Evolutionary conservation across 208 protist species (phyloP), one percentile per base, ranked within the genome.

Genomic region (Baffinella frigidus): DNA sequence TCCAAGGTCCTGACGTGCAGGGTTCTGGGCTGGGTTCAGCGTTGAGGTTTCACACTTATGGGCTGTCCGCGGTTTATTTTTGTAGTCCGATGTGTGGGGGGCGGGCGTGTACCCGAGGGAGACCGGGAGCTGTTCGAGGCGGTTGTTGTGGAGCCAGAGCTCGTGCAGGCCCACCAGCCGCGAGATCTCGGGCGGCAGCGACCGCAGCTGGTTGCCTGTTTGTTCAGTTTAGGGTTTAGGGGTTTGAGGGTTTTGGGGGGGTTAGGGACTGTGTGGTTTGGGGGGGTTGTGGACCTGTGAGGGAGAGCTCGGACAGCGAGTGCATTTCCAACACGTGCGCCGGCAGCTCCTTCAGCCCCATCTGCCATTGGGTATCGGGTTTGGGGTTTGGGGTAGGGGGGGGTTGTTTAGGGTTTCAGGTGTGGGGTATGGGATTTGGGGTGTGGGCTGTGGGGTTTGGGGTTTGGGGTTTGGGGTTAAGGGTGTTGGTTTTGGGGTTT

Each of bases 101-200:
- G n/a, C n/a, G n/a, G n/a, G n/a, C n/a, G n/a, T n/a, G 41, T 39
- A 68, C 39, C 89, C 68, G 30, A 92, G 45, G 38, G 24, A 11
- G 9, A 81, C 72, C 24, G 89, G 89, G 64, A 92, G 48, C 14
- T 20, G 14, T 44, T 92, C 89, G 10, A 92, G 38, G 17, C 61
- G 43, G 44, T 92, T 92, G 68, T 92, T 92, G 33, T 92, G 89
- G 0, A 92, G 72, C 89, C 89, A 92, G 2, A 92, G 89, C 89
- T 92, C 89, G 67, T 92, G 20, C 14, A 92, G 89, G 48, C 43
- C 50, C 17, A 81, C 89, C 33, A 92, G 39, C 3, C 41, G 24
- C 2, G 64, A 43, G 11, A 92, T 81, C 5, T 45, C 61, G 33
- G 20, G 38, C 7, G 89, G 89, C 72, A 92, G 39, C 0, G 71